Evolutionary conservation across 1,139 yeast species (phyloP).

Genomic region (Chernovozyma aurita): DNA sequence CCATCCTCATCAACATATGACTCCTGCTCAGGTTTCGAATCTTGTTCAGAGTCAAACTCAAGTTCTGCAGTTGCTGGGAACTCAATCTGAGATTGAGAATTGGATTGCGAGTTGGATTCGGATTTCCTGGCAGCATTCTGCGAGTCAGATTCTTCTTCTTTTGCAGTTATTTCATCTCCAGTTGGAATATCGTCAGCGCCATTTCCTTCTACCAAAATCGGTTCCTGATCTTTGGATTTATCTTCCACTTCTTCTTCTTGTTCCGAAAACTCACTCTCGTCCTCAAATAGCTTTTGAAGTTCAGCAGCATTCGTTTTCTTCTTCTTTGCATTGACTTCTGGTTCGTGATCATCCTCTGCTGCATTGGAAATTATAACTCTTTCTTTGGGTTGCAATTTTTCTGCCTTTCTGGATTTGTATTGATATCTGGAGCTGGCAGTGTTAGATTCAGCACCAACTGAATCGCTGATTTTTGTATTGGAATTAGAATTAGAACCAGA

Average conservation of each 20-base stretch:
- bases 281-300: conserved; percentile 7
- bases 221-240: background rate
- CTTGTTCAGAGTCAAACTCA: conserved; percentile 1
- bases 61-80: background rate
- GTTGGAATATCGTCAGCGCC: background rate
- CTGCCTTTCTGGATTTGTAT: conserved; percentile 38
- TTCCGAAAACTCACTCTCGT: conserved; percentile 7
- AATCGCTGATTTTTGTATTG: no score
- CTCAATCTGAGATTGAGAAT: background rate
- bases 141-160: background rate
- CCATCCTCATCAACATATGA: conserved; percentile 38
- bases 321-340: conserved; percentile 5
- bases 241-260: background rate
- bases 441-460: no score
- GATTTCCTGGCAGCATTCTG: no score
- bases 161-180: background rate
- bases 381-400: conserved; percentile 28
- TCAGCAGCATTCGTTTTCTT: conserved; percentile 7
- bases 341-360: conserved; percentile 14
- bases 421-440: conserved; percentile 18
- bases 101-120: background rate
- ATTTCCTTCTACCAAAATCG: conserved; percentile 1
- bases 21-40: conserved; percentile 5
- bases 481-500: background rate
- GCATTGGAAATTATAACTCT: conserved; percentile 30